These are phyloP conservation scores for Loxodes magnus DNA, from an alignment of 73 alveolate species.

Conservation along the genomic window DNA sequence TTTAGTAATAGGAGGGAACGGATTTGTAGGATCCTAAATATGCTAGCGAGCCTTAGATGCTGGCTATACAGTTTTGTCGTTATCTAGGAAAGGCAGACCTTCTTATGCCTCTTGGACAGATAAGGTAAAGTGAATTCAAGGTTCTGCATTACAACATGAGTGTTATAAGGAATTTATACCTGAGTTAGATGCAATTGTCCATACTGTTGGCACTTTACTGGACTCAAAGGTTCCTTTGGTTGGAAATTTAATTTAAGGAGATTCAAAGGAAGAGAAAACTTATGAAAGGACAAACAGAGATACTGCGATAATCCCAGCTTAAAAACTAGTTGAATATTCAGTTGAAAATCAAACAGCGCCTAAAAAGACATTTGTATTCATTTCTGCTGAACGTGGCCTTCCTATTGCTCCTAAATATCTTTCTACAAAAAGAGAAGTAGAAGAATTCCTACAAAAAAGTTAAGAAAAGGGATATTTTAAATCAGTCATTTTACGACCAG, in stretches of 20 bases:
- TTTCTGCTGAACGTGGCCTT: slow-evolving; percentile 13
- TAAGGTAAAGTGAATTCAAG: not conserved
- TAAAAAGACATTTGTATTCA: not conserved
- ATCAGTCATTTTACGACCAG: not conserved
- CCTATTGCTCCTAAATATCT: slow-evolving; percentile 2
- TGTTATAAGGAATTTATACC: slow-evolving; percentile 3
- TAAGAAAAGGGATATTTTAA: not conserved
- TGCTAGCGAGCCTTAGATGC: not conserved
- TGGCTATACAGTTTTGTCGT: not conserved
- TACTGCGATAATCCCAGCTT: not conserved
- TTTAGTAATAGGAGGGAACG: slow-evolving; percentile 12
- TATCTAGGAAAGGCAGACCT: slow-evolving; percentile 6
- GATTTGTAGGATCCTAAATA: slow-evolving; percentile 11
- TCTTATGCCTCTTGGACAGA: not conserved
- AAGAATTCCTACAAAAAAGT: not conserved
- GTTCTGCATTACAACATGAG: slow-evolving; percentile 6
- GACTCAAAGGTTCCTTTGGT: not conserved
- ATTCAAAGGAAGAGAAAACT: too few species aligned
- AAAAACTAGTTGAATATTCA: not conserved
- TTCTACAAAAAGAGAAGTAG: slow-evolving; percentile 9
- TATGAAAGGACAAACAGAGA: not conserved
- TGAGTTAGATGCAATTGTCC: not conserved
- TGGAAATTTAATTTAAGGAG: not conserved
- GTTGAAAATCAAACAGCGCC: not conserved
- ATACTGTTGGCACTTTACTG: slow-evolving; percentile 1